phyloP scores from a whole-genome alignment of 352 stramenopile species.

The Globisporangium recalcitrans region DNA sequence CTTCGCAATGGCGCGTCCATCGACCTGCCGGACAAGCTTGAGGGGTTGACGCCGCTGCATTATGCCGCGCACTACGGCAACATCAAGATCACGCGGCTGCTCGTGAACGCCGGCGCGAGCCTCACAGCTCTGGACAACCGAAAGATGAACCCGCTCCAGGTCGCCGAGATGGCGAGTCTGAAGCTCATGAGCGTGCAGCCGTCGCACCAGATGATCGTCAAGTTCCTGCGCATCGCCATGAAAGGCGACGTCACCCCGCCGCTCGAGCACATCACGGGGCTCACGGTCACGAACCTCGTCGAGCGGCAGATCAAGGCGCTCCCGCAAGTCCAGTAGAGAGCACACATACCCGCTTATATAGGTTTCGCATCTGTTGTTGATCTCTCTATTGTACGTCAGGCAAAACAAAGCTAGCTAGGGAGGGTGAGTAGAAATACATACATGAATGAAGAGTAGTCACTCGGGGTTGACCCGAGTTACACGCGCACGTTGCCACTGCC shows the following conservation, averaged over 20 bases:
- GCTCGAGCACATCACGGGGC: slow-evolving; percentile 66
- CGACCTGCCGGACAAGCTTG: slow-evolving; percentile 49
- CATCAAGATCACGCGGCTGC: slow-evolving; percentile 57
- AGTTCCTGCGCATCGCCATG: slow-evolving; percentile 77
- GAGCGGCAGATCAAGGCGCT: slow-evolving; percentile 56
- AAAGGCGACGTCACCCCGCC: slow-evolving; percentile 63
- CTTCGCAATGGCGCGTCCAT: slow-evolving; percentile 63
- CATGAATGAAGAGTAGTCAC: not conserved
- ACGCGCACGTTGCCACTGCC: slow-evolving; percentile 37
- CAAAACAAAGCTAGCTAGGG: not conserved
- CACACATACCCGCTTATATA: not conserved
- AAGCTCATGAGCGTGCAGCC: slow-evolving; percentile 71
- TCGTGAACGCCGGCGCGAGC: slow-evolving; percentile 52
- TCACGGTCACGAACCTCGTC: slow-evolving; percentile 63
- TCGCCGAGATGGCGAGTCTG: slow-evolving; percentile 72
- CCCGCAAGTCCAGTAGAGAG: slow-evolving; percentile 21
- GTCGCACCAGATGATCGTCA: slow-evolving; percentile 83
- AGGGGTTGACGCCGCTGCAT: slow-evolving; percentile 59
- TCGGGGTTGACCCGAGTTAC: slow-evolving; percentile 20
- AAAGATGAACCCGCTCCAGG: slow-evolving; percentile 63
- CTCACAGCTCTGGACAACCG: slow-evolving; percentile 45
- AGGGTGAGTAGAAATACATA: slow-evolving; percentile 8
- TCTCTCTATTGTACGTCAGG: slow-evolving; percentile 12
- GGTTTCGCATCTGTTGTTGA: not conserved
- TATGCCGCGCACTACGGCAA: slow-evolving; percentile 76